Evolutionary conservation across 768 basidiomycete species (phyloP).

Genomic region (Suillus occidentalis): DNA sequence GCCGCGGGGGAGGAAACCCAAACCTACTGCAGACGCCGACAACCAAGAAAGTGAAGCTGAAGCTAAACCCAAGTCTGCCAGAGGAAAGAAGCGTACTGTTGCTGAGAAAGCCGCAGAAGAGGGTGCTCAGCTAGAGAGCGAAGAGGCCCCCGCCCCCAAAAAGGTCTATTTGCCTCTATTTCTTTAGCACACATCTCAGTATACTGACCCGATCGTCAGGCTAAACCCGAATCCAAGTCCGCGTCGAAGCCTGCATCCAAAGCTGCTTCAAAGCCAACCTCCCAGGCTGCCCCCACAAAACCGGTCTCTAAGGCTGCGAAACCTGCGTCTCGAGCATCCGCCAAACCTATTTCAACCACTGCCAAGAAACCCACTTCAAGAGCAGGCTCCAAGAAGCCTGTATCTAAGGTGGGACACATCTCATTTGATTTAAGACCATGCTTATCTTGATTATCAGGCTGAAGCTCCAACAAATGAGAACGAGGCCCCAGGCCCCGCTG

Average conservation of each 20-base stretch:
- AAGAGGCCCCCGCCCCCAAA: slow-evolving; percentile 58
- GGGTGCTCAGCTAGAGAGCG: slow-evolving; percentile 34
- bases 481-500: slow-evolving; percentile 38
- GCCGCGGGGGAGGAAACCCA: slow-evolving; percentile 51
- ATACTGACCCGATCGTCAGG: slow-evolving; percentile 25
- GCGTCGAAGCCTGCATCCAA: slow-evolving; percentile 42
- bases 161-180: slow-evolving; percentile 44
- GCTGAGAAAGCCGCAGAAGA: slow-evolving; percentile 41
- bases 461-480: slow-evolving; percentile 39
- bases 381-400: slow-evolving; percentile 61
- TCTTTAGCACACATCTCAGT: slow-evolving; percentile 6
- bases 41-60: slow-evolving; percentile 47
- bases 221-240: slow-evolving; percentile 38
- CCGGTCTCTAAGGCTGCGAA: slow-evolving; percentile 43
- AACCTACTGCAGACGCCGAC: slow-evolving; percentile 28
- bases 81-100: slow-evolving; percentile 57
- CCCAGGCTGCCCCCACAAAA: slow-evolving; percentile 34
- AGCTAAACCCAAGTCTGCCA: slow-evolving; percentile 45
- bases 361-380: slow-evolving; percentile 56
- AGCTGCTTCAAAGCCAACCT: slow-evolving; percentile 38
- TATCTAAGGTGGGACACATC: slow-evolving; percentile 49
- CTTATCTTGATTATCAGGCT: slow-evolving; percentile 20
- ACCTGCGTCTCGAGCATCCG: slow-evolving; percentile 39
- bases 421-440: not conserved
- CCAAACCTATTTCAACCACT: slow-evolving; percentile 45